A percentile compares a stretch with the other conserved stretches of the same genome.
phyloP scores from a whole-genome alignment of 768 basidiomycete genomes.

The Termitomyces sp. region DNA sequence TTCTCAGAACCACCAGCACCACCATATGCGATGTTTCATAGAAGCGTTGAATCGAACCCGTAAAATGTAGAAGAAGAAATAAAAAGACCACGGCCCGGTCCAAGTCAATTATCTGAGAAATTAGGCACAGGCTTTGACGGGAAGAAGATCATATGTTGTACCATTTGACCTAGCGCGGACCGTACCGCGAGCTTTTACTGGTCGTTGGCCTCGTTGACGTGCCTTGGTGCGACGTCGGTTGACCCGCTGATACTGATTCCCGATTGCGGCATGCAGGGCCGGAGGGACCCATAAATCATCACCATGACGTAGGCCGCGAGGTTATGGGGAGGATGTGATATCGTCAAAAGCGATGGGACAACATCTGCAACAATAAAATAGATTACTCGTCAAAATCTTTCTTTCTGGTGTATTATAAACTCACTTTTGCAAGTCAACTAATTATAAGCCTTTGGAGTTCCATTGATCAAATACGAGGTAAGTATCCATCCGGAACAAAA shows the following conservation, averaged over 20 bases:
- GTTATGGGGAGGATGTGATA: neutral
- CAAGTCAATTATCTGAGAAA: neutral
- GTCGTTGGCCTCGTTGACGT: neutral
- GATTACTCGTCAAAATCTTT: neutral
- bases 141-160: constrained; percentile 6
- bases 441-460: no score
- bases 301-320: neutral
- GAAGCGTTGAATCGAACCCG: neutral
- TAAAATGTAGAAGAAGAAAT: neutral
- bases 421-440: neutral
- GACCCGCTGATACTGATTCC: neutral
- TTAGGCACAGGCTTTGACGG: neutral
- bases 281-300: neutral
- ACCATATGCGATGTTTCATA: neutral
- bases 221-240: neutral
- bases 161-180: constrained; percentile 3
- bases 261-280: neutral
- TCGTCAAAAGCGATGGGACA: no score
- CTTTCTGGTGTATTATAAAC: neutral
- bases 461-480: neutral
- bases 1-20: no score
- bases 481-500: neutral
- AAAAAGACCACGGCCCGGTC: constrained; percentile 3
- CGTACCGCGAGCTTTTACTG: neutral
- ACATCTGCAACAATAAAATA: neutral